Evolutionary conservation across 2,329 filamentous ascomycete species (phyloP).

Genomic region (Aureobasidium subglaciale): DNA sequence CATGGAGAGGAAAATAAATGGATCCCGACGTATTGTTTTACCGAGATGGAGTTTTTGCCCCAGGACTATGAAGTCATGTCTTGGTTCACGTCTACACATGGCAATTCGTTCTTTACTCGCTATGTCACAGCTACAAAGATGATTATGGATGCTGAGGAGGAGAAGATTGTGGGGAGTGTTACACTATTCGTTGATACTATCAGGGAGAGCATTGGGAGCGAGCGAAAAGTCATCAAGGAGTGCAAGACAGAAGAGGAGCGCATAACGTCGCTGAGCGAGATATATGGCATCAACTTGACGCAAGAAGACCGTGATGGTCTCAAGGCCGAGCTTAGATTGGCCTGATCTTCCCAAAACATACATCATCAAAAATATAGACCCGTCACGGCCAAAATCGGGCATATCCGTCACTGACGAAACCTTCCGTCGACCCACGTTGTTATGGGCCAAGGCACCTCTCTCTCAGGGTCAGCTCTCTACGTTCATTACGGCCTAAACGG

Average conservation of each 20-base stretch:
- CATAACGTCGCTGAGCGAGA: conserved; percentile 34
- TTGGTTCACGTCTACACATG: conserved; percentile 42
- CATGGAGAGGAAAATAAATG: conserved; percentile 31
- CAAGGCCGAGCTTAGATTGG: neutral
- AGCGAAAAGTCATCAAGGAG: conserved; percentile 35
- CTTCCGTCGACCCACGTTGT: too few species aligned
- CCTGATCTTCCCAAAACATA: too few species aligned
- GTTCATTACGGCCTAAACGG: too few species aligned
- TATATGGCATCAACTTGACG: conserved; percentile 38
- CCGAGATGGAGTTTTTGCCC: conserved; percentile 48
- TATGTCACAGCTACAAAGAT: conserved; percentile 31
- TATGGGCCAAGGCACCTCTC: too few species aligned
- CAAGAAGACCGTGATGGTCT: conserved; percentile 33
- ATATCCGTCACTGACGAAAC: too few species aligned
- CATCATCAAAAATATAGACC: too few species aligned
- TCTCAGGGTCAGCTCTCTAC: too few species aligned
- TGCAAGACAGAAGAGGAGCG: conserved; percentile 38
- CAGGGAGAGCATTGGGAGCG: conserved; percentile 41
- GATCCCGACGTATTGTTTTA: conserved; percentile 39
- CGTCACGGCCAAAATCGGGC: too few species aligned
- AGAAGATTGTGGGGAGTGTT: conserved; percentile 30
- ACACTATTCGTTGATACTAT: conserved; percentile 36
- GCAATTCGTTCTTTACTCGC: conserved; percentile 29
- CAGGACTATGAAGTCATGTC: conserved; percentile 54
- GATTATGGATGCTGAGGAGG: conserved; percentile 28